Conservation (phyloP, 2,329 filamentous ascomycete genomes). For the Diplodia corticola region DNA sequence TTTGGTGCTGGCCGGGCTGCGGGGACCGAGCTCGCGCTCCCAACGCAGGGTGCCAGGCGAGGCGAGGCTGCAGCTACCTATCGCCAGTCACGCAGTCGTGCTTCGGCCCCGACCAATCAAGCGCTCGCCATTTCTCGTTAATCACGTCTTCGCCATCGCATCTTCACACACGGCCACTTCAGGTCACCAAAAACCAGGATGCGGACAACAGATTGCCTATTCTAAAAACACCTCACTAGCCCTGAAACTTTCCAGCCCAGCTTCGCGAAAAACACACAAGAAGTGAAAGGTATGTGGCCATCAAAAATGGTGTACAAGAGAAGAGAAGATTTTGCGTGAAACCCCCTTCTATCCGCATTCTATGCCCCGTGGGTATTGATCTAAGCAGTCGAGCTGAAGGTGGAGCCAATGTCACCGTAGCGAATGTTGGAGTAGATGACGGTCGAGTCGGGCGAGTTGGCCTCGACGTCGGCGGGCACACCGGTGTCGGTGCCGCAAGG, state of each 20-base stretch:
- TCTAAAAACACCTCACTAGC: not conserved
- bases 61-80: not conserved
- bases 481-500: constrained; percentile 41
- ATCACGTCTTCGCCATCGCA: no score
- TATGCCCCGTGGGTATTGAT: not conserved
- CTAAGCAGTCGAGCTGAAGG: constrained; percentile 30
- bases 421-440: constrained; percentile 45
- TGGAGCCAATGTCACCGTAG: constrained; percentile 43
- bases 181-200: not conserved
- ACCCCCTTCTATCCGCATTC: not conserved
- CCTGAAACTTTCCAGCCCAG: not conserved
- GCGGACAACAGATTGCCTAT: not conserved
- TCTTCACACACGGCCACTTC: not conserved
- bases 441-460: constrained; percentile 35
- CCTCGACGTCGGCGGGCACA: constrained; percentile 40
- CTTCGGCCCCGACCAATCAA: not conserved
- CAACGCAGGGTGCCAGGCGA: no score
- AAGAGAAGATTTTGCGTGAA: not conserved
- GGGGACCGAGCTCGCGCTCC: not conserved
- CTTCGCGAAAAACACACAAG: not conserved
- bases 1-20: not conserved
- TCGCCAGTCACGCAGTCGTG: not conserved
- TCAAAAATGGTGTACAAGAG: not conserved
- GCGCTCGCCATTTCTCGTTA: not conserved
- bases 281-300: not conserved